Evolutionary conservation across 2,329 filamentous ascomycete genomes (phyloP).

Genomic region (Pseudogymnoascus sp.): DNA sequence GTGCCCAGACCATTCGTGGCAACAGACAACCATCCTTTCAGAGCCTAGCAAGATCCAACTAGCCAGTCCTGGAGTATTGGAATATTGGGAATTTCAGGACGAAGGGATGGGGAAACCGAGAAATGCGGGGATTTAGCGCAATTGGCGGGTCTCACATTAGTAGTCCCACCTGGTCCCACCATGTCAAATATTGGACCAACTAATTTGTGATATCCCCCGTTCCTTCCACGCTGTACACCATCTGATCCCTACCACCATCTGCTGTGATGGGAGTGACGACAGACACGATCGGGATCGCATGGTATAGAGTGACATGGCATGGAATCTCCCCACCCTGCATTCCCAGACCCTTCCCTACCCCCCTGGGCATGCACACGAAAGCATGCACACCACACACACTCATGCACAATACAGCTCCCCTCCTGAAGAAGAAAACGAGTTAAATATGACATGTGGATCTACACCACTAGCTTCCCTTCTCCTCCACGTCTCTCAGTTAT

Average conservation of each 20-base stretch:
- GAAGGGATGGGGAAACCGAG: not conserved
- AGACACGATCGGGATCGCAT: not conserved
- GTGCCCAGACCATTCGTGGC: not conserved
- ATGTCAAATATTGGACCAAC: slow-evolving; percentile 1
- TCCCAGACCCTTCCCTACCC: not conserved
- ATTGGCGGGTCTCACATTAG: not conserved
- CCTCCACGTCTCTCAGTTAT: not conserved
- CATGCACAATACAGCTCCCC: not conserved
- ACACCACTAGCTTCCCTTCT: not conserved
- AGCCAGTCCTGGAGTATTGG: not conserved
- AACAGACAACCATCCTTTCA: not conserved
- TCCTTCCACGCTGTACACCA: not conserved
- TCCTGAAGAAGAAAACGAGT: not conserved
- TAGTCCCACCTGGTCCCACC: not conserved
- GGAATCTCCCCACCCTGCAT: not conserved
- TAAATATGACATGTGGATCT: slow-evolving; percentile 7
- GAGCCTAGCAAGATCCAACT: not conserved
- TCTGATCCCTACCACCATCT: not conserved
- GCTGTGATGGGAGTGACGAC: not conserved
- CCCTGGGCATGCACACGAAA: not conserved
- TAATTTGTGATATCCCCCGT: not conserved
- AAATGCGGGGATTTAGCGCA: not conserved
- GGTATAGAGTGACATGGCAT: not conserved
- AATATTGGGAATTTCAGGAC: not conserved
- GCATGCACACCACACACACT: not conserved